A percentile compares a stretch with the other conserved stretches of the same genome.
phyloP scores from a whole-genome alignment of 805 yeast genomes.

The Tetrapisispora namnaoensis region DNA sequence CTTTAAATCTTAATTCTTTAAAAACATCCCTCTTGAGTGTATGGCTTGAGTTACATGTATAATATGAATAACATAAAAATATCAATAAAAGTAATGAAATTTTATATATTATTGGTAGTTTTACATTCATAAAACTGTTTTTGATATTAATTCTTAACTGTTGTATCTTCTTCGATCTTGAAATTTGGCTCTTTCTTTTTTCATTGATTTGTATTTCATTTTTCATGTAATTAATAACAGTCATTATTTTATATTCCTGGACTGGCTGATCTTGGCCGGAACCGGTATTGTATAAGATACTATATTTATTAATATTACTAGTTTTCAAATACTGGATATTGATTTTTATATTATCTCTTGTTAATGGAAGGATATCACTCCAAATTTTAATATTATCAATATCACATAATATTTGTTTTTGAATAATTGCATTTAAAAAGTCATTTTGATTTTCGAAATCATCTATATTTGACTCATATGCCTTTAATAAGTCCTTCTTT shows the following conservation, averaged over 20 bases:
- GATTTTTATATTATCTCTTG: conserved; percentile 1
- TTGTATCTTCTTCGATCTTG: neutral
- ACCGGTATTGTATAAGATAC: conserved; percentile 25
- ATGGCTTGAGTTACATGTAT: neutral
- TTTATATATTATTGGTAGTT: neutral
- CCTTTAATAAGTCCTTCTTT: conserved; percentile 35
- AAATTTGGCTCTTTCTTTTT: conserved; percentile 2
- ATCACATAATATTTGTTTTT: conserved; percentile 28
- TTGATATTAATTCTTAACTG: neutral
- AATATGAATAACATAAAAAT: neutral
- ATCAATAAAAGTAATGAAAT: neutral
- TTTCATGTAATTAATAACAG: conserved; percentile 8
- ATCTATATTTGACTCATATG: conserved; percentile 12
- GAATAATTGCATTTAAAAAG: conserved; percentile 32
- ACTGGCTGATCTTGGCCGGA: conserved; percentile 3
- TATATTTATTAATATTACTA: conserved; percentile 15
- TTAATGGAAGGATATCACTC: conserved; percentile 12
- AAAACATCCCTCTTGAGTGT: neutral
- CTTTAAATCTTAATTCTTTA: no score
- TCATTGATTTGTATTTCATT: conserved; percentile 15
- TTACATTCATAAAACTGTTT: neutral
- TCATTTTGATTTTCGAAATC: conserved; percentile 29
- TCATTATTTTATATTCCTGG: conserved; percentile 2
- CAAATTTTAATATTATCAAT: conserved; percentile 10
- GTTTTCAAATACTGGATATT: conserved; percentile 2